These are phyloP conservation scores for Verticillium isaacii DNA, from an alignment of 2,329 filamentous ascomycete genomes.

Conservation along the genomic window DNA sequence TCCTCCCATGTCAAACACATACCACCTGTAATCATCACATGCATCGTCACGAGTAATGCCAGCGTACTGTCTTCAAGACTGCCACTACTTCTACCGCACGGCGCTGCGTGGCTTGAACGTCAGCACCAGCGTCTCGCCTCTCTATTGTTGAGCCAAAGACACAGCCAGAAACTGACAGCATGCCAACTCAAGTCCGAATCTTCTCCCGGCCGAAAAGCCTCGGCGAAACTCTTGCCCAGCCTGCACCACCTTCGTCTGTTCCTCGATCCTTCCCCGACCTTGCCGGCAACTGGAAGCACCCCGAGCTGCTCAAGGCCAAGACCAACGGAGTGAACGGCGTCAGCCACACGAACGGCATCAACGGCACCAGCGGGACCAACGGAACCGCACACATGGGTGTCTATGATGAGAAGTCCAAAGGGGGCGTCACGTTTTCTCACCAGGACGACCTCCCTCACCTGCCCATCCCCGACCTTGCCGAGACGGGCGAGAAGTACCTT, in stretches of 20 bases:
- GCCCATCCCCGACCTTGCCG: conserved; percentile 83
- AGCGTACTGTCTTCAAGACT: conserved; percentile 77
- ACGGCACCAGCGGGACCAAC: conserved; percentile 1
- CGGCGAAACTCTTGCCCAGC: conserved; percentile 59
- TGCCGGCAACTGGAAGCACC: conserved; percentile 13
- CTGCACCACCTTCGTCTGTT: conserved; percentile 27
- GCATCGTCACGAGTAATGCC: conserved; percentile 60
- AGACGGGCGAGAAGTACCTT: conserved; percentile 74
- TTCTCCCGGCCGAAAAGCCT: conserved; percentile 65
- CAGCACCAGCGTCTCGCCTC: conserved; percentile 70
- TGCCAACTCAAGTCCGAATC: conserved; percentile 31
- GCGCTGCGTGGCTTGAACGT: conserved; percentile 82
- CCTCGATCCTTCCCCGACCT: conserved; percentile 36
- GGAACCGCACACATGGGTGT: conserved; percentile 43
- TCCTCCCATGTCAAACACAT: conserved; percentile 4
- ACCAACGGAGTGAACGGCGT: neutral
- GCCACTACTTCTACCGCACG: conserved; percentile 90
- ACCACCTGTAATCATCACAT: conserved; percentile 1
- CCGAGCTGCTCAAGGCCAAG: conserved; percentile 5
- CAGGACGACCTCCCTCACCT: conserved; percentile 89
- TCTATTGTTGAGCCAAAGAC: conserved; percentile 55
- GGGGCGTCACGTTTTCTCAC: conserved; percentile 79
- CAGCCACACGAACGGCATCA: neutral
- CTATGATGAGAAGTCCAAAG: conserved; percentile 51
- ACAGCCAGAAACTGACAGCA: conserved; percentile 19